A percentile compares a stretch with the other conserved stretches of the same genome.
phyloP scores from a whole-genome alignment of 805 yeast genomes.

The Cyberlindnera suaveolens region DNA sequence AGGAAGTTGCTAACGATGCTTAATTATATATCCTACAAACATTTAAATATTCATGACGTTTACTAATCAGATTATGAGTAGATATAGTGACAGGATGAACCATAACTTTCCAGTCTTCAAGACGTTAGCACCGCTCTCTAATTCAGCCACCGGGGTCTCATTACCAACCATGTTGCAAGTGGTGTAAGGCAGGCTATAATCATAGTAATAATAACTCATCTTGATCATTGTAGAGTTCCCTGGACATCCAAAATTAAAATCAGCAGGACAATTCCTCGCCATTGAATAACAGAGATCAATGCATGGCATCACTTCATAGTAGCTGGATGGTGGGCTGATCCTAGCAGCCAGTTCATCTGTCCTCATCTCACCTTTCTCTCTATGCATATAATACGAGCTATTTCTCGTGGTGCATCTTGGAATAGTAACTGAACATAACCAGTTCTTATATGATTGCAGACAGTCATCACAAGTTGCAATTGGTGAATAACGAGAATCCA shows the following conservation, averaged over 20 bases:
- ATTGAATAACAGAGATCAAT: conserved; percentile 71
- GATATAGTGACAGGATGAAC: too few relatives aligned
- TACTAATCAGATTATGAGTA: too few relatives aligned
- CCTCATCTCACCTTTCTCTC: conserved; percentile 51
- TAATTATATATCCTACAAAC: not conserved
- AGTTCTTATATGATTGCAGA: conserved; percentile 59
- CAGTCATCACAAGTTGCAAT: conserved; percentile 71
- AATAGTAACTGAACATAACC: conserved; percentile 86
- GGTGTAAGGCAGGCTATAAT: conserved; percentile 15
- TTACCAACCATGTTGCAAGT: conserved; percentile 39
- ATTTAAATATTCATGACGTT: not conserved
- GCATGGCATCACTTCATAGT: conserved; percentile 85
- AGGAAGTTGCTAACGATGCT: conserved; percentile 47
- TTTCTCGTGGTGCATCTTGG: conserved; percentile 72
- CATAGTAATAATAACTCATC: conserved; percentile 26
- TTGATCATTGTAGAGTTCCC: conserved; percentile 14
- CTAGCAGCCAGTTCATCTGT: conserved; percentile 49
- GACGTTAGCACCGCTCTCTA: too few relatives aligned
- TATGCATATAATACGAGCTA: conserved; percentile 35
- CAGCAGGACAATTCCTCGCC: conserved; percentile 79
- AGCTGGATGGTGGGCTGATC: conserved; percentile 47
- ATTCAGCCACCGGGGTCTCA: not conserved
- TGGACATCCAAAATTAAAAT: conserved; percentile 75
- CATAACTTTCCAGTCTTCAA: too few relatives aligned
- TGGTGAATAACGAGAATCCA: conserved; percentile 68